Evolutionary conservation across 495 filamentous ascomycete genomes (phyloP).

Genomic region (Articulospora tetracladia): DNA sequence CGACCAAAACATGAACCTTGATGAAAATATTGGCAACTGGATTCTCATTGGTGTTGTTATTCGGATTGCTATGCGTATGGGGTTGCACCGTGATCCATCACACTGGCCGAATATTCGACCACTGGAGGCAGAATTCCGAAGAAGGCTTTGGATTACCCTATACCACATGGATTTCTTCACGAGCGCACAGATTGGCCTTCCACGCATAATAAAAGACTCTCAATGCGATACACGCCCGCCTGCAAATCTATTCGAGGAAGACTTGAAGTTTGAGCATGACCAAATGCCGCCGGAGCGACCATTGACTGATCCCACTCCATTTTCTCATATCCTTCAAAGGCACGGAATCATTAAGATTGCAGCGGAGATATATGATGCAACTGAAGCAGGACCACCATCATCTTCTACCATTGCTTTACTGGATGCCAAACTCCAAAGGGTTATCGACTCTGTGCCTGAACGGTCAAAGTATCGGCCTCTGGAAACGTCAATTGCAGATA

Average conservation of each 20-base stretch:
- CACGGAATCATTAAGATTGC: conserved; percentile 57
- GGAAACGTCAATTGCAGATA: no score
- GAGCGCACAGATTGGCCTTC: conserved; percentile 49
- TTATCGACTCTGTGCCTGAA: no score
- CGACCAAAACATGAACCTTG: background rate
- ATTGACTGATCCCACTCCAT: conserved; percentile 36
- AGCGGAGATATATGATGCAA: no score
- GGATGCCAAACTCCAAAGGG: no score
- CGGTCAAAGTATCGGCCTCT: no score
- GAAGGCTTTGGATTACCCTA: conserved; percentile 26
- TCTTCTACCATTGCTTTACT: no score
- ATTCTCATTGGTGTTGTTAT: background rate
- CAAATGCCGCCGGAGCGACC: conserved; percentile 40
- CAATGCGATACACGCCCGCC: conserved; percentile 43
- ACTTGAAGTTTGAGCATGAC: conserved; percentile 39
- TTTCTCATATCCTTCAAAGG: conserved; percentile 49
- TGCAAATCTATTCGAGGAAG: conserved; percentile 43
- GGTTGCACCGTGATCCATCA: conserved; percentile 14
- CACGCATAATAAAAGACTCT: conserved; percentile 42
- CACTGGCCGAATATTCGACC: conserved; percentile 19
- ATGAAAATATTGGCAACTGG: background rate
- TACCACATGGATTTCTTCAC: conserved; percentile 34
- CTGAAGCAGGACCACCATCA: no score
- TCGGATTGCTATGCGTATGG: background rate
- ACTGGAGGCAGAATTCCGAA: conserved; percentile 33